These are phyloP conservation scores for Populus hybrid DNA, from an alignment of 441 rosid genomes.

Conservation along the genomic window DNA sequence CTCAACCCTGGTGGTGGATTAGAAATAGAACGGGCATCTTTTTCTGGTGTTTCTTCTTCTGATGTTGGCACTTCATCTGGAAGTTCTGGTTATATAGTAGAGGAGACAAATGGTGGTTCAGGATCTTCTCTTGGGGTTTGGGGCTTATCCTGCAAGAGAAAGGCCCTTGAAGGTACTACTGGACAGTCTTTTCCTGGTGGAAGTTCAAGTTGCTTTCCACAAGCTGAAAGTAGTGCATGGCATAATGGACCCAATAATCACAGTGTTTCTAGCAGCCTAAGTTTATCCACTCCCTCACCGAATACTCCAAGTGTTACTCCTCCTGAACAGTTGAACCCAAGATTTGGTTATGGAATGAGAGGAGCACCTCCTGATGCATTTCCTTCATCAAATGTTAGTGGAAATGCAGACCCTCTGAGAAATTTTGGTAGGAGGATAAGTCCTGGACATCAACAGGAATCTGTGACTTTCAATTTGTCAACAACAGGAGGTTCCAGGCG, in stretches of 20 bases:
- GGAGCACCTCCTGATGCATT: constrained; percentile 38
- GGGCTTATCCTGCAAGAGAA: constrained; percentile 87
- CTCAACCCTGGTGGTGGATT: constrained; percentile 27
- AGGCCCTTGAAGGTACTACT: constrained; percentile 78
- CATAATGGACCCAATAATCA: constrained; percentile 32
- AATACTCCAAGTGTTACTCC: constrained; percentile 37
- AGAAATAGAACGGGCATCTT: constrained; percentile 32
- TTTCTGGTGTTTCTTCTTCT: constrained; percentile 28
- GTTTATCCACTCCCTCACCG: constrained; percentile 52
- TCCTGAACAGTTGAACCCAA: constrained; percentile 41
- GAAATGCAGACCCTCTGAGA: constrained; percentile 38
- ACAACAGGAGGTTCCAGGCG: constrained; percentile 39
- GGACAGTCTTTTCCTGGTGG: constrained; percentile 54
- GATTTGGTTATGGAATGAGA: constrained; percentile 49
- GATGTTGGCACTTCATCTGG: constrained; percentile 52
- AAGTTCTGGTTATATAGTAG: constrained; percentile 48
- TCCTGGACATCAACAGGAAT: constrained; percentile 51
- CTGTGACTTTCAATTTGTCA: constrained; percentile 40
- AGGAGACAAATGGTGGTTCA: constrained; percentile 49
- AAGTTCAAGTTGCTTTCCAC: constrained; percentile 49
- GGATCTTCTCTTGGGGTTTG: constrained; percentile 53
- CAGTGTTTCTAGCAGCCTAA: constrained; percentile 58
- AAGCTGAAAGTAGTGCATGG: constrained; percentile 44
- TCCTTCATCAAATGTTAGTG: constrained; percentile 34
- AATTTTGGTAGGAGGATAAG: constrained; percentile 42